phyloP scores from a whole-genome alignment of 1,139 yeast species.

The Cylindricascospora bacillispora region DNA sequence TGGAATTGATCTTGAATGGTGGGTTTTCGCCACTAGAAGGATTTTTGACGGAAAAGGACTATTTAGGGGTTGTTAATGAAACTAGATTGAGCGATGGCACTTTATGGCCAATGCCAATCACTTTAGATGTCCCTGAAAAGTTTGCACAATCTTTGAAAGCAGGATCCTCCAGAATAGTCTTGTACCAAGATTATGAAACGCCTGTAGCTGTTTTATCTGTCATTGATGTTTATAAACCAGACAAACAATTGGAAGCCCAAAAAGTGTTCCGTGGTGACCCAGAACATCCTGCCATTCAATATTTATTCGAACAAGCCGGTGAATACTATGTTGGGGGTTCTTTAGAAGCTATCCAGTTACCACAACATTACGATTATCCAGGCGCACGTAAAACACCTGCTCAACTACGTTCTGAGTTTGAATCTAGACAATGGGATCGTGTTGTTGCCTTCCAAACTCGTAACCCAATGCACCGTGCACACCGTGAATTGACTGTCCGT shows the following conservation, averaged over 20 bases:
- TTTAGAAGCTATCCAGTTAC: constrained; percentile 69
- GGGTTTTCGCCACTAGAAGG: constrained; percentile 92
- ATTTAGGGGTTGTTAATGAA: constrained; percentile 63
- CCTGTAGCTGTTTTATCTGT: constrained; percentile 74
- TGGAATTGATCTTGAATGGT: constrained; percentile 83
- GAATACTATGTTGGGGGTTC: constrained; percentile 83
- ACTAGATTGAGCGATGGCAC: constrained; percentile 67
- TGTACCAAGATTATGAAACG: constrained; percentile 73
- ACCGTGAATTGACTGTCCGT: constrained; percentile 87
- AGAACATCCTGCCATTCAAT: constrained; percentile 86
- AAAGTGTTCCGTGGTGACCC: constrained; percentile 93
- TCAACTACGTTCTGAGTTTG: constrained; percentile 76
- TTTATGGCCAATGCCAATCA: constrained; percentile 90
- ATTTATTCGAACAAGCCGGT: constrained; percentile 61
- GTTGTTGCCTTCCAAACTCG: constrained; percentile 97
- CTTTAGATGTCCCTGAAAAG: constrained; percentile 56
- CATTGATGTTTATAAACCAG: constrained; percentile 68
- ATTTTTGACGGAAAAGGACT: constrained; percentile 70
- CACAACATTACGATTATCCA: constrained; percentile 83
- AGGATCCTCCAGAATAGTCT: constrained; percentile 50
- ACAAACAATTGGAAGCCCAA: constrained; percentile 67
- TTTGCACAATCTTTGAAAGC: constrained; percentile 36
- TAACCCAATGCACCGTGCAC: constrained; percentile 98
- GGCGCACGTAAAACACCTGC: constrained; percentile 83
- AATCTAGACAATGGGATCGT: constrained; percentile 71